A percentile compares a stretch with the other conserved stretches of the same genome.
Evolutionary conservation across 192 early-diverging fungal species (phyloP).

Genomic region (Haplosporangium gracile): DNA sequence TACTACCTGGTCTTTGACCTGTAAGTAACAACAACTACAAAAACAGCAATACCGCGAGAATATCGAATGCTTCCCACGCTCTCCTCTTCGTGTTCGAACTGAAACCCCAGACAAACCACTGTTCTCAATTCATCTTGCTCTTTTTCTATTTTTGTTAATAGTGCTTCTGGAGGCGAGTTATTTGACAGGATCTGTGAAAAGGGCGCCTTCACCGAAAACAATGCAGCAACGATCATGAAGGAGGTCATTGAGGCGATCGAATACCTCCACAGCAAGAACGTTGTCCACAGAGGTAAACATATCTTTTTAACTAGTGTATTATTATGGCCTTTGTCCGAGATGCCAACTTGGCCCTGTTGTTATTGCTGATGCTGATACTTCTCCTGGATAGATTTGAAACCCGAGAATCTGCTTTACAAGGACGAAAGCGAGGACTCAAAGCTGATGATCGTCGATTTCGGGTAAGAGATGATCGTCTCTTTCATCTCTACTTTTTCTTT

Average conservation of each 20-base stretch:
- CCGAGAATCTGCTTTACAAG: conserved; percentile 90
- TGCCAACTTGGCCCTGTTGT: not conserved
- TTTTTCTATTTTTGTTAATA: conserved; percentile 9
- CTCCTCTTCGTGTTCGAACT: not conserved
- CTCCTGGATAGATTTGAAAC: conserved; percentile 73
- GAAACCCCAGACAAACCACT: not conserved
- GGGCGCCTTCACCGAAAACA: conserved; percentile 85
- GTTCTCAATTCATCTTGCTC: not conserved
- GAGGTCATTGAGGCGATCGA: conserved; percentile 82
- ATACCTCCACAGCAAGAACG: conserved; percentile 88
- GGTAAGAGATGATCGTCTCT: conserved; percentile 41
- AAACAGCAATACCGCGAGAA: not conserved
- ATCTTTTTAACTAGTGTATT: not conserved
- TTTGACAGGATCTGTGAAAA: conserved; percentile 85
- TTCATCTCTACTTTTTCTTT: not conserved
- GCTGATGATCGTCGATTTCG: conserved; percentile 91
- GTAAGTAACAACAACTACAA: conserved; percentile 45
- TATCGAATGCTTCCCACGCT: not conserved
- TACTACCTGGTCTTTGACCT: conserved; percentile 84
- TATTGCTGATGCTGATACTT: not conserved
- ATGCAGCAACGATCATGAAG: conserved; percentile 82
- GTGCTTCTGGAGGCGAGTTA: conserved; percentile 83
- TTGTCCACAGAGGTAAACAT: conserved; percentile 84
- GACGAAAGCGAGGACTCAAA: conserved; percentile 70
- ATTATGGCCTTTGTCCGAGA: not conserved